phyloP scores from a whole-genome alignment of 2,329 filamentous ascomycete genomes.

The Pestalotiopsis sp. region DNA sequence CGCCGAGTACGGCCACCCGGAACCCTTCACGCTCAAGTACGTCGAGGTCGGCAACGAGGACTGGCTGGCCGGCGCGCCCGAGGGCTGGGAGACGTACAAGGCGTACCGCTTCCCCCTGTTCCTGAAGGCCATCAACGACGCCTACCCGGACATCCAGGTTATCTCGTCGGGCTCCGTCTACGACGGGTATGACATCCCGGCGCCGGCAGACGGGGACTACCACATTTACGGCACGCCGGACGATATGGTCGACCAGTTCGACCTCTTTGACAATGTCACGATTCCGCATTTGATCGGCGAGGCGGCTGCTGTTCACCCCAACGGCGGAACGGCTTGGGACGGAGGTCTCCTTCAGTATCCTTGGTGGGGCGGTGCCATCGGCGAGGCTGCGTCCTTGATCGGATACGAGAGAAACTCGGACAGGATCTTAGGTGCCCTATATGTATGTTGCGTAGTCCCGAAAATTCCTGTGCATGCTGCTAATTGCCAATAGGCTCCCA shows the following conservation, averaged over 20 bases:
- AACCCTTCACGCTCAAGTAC: conserved; percentile 61
- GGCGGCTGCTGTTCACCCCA: conserved; percentile 52
- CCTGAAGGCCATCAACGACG: conserved; percentile 57
- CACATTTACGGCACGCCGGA: conserved; percentile 55
- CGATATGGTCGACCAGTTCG: conserved; percentile 49
- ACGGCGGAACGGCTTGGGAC: conserved; percentile 50
- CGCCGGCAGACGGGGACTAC: conserved; percentile 47
- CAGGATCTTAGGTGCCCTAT: conserved; percentile 54
- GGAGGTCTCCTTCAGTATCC: conserved; percentile 48
- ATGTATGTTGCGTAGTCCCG: conserved; percentile 29
- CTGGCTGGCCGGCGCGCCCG: conserved; percentile 53
- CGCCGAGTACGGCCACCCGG: conserved; percentile 59
- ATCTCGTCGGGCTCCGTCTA: conserved; percentile 50
- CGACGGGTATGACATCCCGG: conserved; percentile 45
- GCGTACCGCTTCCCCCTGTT: conserved; percentile 62
- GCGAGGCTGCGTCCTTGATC: conserved; percentile 66
- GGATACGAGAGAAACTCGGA: conserved; percentile 67
- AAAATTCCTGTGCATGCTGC: not conserved
- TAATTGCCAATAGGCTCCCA: conserved; percentile 35
- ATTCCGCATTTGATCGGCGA: conserved; percentile 38
- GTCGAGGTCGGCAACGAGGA: conserved; percentile 73
- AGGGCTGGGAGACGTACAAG: conserved; percentile 48
- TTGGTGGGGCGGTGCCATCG: conserved; percentile 62
- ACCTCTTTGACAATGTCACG: conserved; percentile 52
- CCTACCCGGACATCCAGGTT: conserved; percentile 59